phyloP scores from a whole-genome alignment of 306 rosid genomes.

The Prunus campanulata region DNA sequence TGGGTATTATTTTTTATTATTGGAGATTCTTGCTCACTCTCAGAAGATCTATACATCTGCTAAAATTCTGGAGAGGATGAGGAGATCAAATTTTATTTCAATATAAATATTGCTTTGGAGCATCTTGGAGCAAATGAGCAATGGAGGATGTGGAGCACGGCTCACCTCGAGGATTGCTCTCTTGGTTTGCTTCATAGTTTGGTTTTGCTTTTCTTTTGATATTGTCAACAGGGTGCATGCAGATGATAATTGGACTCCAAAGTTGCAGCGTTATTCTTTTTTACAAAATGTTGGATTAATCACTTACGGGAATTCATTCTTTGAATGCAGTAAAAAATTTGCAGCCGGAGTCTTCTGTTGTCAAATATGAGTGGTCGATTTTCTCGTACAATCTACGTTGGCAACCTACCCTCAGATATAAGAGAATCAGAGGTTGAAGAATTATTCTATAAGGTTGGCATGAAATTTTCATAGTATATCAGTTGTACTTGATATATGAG shows the following conservation, averaged over 20 bases:
- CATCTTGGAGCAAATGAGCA: constrained; percentile 99
- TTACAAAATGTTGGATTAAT: constrained; percentile 16
- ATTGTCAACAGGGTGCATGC: constrained; percentile 44
- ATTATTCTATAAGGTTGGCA: constrained; percentile 80
- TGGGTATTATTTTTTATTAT: constrained; percentile 77
- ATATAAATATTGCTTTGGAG: constrained; percentile 92
- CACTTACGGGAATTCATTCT: constrained; percentile 26
- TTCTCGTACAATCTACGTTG: constrained; percentile 98
- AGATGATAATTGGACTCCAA: constrained; percentile 38
- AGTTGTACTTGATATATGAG: neutral
- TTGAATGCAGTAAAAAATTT: constrained; percentile 46
- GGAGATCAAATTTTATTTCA: constrained; percentile 87
- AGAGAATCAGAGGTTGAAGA: constrained; percentile 92
- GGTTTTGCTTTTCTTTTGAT: constrained; percentile 62
- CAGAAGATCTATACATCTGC: constrained; percentile 94
- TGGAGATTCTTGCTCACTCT: constrained; percentile 98
- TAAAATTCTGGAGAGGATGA: constrained; percentile 91
- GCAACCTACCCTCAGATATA: constrained; percentile 93
- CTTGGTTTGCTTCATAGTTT: constrained; percentile 99
- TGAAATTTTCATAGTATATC: neutral
- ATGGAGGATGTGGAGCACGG: constrained; percentile 99
- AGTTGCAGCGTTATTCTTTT: constrained; percentile 26
- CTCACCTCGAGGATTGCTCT: constrained; percentile 99
- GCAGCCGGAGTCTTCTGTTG: constrained; percentile 15
- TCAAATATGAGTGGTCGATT: constrained; percentile 92